A percentile compares a stretch with the other conserved stretches of the same genome.
phyloP scores from a whole-genome alignment of 139 green algal species.

The Haematococcus sp. region DNA sequence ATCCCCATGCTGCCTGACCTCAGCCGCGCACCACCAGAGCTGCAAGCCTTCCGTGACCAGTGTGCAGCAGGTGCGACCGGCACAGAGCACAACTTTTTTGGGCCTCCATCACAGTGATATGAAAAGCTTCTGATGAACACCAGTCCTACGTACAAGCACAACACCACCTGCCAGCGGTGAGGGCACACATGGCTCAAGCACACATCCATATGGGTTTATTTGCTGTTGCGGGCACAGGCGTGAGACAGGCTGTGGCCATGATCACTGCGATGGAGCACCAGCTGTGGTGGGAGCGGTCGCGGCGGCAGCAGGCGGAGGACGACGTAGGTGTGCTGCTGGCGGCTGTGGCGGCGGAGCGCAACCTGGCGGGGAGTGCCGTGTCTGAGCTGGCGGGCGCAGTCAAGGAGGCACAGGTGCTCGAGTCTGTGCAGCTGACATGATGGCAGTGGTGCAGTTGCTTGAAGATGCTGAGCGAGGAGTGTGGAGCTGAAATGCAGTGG shows the following conservation, averaged over 20 bases:
- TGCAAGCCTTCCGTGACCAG: conserved; percentile 33
- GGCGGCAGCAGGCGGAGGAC: conserved; percentile 44
- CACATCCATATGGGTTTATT: too few species aligned
- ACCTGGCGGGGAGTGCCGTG: conserved; percentile 5
- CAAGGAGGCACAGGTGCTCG: neutral
- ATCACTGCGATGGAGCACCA: conserved; percentile 43
- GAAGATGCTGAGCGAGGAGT: too few species aligned
- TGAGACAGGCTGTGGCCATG: conserved; percentile 42
- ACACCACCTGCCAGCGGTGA: neutral
- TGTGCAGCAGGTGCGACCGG: conserved; percentile 30
- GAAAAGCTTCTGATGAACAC: too few species aligned
- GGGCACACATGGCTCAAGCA: too few species aligned
- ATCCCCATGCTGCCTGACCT: conserved; percentile 28
- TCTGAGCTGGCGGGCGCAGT: neutral
- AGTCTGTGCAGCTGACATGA: neutral
- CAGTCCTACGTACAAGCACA: too few species aligned
- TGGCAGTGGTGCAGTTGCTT: neutral
- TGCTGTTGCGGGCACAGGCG: too few species aligned
- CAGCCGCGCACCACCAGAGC: conserved; percentile 9
- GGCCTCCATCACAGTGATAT: too few species aligned
- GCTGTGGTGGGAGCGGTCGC: conserved; percentile 38
- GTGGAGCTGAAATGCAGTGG: too few species aligned
- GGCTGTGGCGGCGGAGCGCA: conserved; percentile 25
- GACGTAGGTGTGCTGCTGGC: conserved; percentile 46
- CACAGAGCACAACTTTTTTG: too few species aligned